A percentile compares a stretch with the other conserved stretches of the same genome.
Evolutionary conservation across 257 asterid genomes (phyloP).

Genomic region (Fraxinus quadrangulata): DNA sequence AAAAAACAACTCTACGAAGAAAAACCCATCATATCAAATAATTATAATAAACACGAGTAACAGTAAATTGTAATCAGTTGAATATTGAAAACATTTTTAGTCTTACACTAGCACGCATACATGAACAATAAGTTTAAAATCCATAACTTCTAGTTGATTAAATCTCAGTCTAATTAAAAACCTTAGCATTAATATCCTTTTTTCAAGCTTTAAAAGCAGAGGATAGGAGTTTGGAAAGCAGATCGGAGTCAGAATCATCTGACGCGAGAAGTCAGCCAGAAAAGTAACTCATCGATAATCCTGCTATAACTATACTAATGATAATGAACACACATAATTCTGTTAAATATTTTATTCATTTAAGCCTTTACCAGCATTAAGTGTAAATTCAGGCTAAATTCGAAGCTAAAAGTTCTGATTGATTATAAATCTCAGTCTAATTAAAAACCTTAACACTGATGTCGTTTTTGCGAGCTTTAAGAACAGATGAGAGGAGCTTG

Average conservation of each 20-base stretch:
- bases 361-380: not conserved
- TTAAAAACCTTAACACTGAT: constrained; percentile 53
- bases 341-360: not conserved
- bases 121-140: not conserved
- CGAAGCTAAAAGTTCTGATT: not conserved
- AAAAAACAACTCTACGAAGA: not conserved
- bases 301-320: not conserved
- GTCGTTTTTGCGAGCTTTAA: constrained; percentile 68
- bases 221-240: constrained; percentile 68
- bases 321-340: not conserved
- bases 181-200: constrained; percentile 57
- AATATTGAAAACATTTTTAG: not conserved
- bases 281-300: not conserved
- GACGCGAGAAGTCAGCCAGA: constrained; percentile 40
- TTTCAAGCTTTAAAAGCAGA: constrained; percentile 65
- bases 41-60: not conserved
- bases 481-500: constrained; percentile 57
- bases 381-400: not conserved
- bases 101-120: not conserved
- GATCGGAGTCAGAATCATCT: constrained; percentile 82
- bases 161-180: constrained; percentile 18
- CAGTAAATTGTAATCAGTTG: not conserved
- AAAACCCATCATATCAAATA: not conserved
- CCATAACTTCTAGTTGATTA: not conserved
- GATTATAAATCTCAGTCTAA: not conserved